Evolutionary conservation across 2,329 filamentous ascomycete genomes (phyloP).

Genomic region (Apiospora arundinis): DNA sequence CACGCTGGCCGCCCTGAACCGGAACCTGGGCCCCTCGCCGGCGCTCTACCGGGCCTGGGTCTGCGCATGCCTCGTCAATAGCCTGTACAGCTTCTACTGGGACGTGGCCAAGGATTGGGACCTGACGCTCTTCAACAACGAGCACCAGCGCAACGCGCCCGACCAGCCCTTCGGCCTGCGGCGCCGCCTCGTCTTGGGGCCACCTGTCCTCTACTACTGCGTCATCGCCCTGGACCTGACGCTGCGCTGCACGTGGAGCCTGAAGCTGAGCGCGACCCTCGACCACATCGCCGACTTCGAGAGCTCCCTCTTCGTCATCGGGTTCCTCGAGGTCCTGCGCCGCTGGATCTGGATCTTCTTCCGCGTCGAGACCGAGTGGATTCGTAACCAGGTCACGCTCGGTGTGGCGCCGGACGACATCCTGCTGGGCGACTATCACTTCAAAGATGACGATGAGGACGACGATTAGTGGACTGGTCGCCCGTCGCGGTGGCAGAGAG

Average conservation of each 20-base stretch:
- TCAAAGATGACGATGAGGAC: slow-evolving; percentile 64
- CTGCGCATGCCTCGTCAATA: slow-evolving; percentile 78
- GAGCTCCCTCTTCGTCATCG: slow-evolving; percentile 85
- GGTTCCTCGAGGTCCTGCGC: slow-evolving; percentile 84
- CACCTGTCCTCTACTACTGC: slow-evolving; percentile 78
- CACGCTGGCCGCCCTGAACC: slow-evolving; percentile 76
- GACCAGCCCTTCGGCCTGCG: slow-evolving; percentile 81
- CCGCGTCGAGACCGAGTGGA: slow-evolving; percentile 92
- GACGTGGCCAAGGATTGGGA: slow-evolving; percentile 98
- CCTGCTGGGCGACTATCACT: slow-evolving; percentile 73
- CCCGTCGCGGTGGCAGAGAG: neutral
- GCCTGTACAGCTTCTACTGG: slow-evolving; percentile 97
- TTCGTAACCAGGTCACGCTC: slow-evolving; percentile 56
- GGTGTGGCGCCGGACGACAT: slow-evolving; percentile 74
- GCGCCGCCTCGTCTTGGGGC: slow-evolving; percentile 73
- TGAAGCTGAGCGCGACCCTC: slow-evolving; percentile 83
- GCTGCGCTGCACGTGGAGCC: slow-evolving; percentile 87
- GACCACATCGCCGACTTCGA: slow-evolving; percentile 88
- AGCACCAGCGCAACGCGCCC: slow-evolving; percentile 59
- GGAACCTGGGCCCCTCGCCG: slow-evolving; percentile 55
- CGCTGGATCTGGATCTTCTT: slow-evolving; percentile 99
- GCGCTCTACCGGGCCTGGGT: slow-evolving; percentile 68
- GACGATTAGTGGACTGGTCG: slow-evolving; percentile 35
- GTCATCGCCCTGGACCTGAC: slow-evolving; percentile 81
- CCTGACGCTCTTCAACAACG: slow-evolving; percentile 73